Evolutionary conservation across 2,329 filamentous ascomycete genomes (phyloP), one percentile per base, ranked within the genome.

Genomic region (Trematosphaeria pertusa): DNA sequence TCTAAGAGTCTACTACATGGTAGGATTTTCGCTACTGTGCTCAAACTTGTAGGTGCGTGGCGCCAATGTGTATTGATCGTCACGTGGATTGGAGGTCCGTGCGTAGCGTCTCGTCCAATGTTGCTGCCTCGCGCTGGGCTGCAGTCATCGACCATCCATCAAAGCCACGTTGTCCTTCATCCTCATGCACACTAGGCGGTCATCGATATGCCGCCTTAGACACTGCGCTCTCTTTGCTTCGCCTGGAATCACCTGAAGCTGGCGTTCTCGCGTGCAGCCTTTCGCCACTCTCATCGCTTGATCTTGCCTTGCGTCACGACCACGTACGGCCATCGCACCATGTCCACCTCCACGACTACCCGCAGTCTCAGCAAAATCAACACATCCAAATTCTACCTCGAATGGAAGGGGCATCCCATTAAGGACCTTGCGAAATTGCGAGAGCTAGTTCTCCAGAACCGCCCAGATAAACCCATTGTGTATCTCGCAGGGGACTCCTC

Each of bases 401-500:
- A 72, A 55, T 72, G 61, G 58, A 64, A 63, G 48, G 70, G 70
- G 12, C 69, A 73, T 40, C 63, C 61, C 6, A 54, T 72, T 20
- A 37, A 56, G 3, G 62, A 72, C 41, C 56, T 73, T 2, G 31
- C 36, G 2, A 57, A 19, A 2, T 67, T 72, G n/a, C 63, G 48
- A 32, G 19, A 54, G 7, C 61, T 61, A 4, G 59, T 59, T 1
- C 48, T 51, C 1, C 22, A 44, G 2, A 42, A 58, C 17, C 57
- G 64, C 6, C 65, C 63, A 0, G 42, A 55, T 11, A 65, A 63
- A 21, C 69, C 68, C 12, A 64, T 70, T 28, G 46, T 71, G n/a
- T 73, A 64, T 34, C 56, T 73, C 5, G 70, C 67, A 4, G 70
- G 70, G 39, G 70, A 73, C 43, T 73, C 70, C 5, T 72, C 70